Evolutionary conservation across 1,139 yeast species (phyloP), one percentile per base, ranked within the genome.

Genomic region (Kazachstania sp.): DNA sequence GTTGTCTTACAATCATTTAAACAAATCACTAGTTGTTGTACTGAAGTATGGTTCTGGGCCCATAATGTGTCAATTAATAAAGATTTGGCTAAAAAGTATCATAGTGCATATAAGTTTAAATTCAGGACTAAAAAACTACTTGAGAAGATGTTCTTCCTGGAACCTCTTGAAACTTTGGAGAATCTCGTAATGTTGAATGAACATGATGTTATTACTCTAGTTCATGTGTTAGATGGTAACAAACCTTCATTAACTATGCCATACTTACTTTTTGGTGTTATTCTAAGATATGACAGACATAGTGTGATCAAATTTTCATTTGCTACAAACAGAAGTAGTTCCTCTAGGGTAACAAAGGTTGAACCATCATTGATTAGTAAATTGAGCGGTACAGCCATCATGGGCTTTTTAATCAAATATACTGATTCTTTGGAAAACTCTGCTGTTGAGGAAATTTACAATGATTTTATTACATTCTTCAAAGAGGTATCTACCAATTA

Each of bases 141-240:
- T 50, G 92, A 85, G 51, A 71, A 78, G n/a, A 67, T 86, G 45
- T 82, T 83, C 67, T 72, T 72, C 5, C 62, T 85, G 38, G 95
- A 86, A 60, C 81, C 94, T 16, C 70, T 78, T 45, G 95, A 87
- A 57, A 80, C 84, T 0, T 66, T 88, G 49, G 94, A 84, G 58
- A 72, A 79, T 5, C 65, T 87, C 51, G 73, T 86, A 20, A 69
- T 66, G 35, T 59, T 55, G 13, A 60, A 48, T 13, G 54, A 50
- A 28, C 52, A 51, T 37, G 55, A 53, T 40, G 51, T 54, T 5
- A 41, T 61, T 20, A 54, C 59, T 3, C 44, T 65, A 8, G 51
- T 61, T 9, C 88, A 85, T 63, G 81, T 86, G 9, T 69, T 92
- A 43, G 97, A 90, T 66, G 94, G 95, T 0, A 85, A 95, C 2